A percentile compares a stretch with the other conserved stretches of the same genome.
Conservation (phyloP, 495 filamentous ascomycete species). For the Echria macrotheca region DNA sequence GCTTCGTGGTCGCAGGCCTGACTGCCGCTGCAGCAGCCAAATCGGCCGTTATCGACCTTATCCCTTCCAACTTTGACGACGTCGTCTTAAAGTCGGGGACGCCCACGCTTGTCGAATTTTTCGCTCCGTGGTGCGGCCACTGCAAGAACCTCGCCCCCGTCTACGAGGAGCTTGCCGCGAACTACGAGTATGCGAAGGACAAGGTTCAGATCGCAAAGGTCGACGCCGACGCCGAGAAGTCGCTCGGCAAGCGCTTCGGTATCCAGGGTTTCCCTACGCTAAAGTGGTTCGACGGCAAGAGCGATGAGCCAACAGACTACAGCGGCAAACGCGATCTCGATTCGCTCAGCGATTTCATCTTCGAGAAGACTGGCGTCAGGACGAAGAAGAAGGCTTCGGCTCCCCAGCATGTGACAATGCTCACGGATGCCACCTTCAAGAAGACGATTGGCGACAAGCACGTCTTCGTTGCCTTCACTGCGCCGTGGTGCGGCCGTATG, state of each 20-base stretch:
- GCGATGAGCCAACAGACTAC: slow-evolving; percentile 80
- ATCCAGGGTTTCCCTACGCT: slow-evolving; percentile 94
- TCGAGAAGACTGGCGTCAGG: slow-evolving; percentile 82
- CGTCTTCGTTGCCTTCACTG: slow-evolving; percentile 93
- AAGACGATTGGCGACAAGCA: slow-evolving; percentile 78
- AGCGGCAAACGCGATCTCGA: slow-evolving; percentile 83
- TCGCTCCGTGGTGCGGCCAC: slow-evolving; percentile 97
- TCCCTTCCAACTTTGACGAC: slow-evolving; percentile 82
- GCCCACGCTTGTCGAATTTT: slow-evolving; percentile 97
- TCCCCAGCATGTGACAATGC: slow-evolving; percentile 68
- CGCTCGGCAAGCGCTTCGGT: slow-evolving; percentile 76
- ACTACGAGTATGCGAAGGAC: slow-evolving; percentile 67
- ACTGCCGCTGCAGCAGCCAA: slow-evolving; percentile 43
- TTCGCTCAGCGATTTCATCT: slow-evolving; percentile 71
- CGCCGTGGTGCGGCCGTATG: slow-evolving; percentile 96
- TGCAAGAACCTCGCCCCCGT: slow-evolving; percentile 95
- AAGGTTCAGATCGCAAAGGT: slow-evolving; percentile 92
- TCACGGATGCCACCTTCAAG: slow-evolving; percentile 77
- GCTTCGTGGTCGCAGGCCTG: slow-evolving; percentile 46
- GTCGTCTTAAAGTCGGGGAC: slow-evolving; percentile 87
- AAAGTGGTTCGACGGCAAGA: slow-evolving; percentile 98
- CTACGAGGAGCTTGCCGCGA: slow-evolving; percentile 84
- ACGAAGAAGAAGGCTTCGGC: slow-evolving; percentile 60
- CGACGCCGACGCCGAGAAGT: slow-evolving; percentile 84
- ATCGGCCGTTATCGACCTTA: slow-evolving; percentile 76